These are phyloP conservation scores for Takashimella koratensis DNA, from an alignment of 1,284 basidiomycete genomes.

Conservation along the genomic window DNA sequence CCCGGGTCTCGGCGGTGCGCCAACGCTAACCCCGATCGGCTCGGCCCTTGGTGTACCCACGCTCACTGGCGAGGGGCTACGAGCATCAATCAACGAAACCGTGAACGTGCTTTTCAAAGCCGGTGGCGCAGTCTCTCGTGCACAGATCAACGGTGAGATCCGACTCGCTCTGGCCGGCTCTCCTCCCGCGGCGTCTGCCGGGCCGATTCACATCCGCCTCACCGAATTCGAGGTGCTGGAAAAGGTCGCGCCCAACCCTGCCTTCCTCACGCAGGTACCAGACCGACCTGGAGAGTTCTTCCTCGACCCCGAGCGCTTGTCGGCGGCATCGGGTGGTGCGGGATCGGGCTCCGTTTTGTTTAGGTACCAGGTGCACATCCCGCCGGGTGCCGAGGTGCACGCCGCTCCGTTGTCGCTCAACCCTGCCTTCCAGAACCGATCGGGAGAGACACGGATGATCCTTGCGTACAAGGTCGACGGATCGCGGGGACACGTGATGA, in stretches of 20 bases:
- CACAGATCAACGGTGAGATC: conserved; percentile 55
- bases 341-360: conserved; percentile 46
- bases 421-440: conserved; percentile 54
- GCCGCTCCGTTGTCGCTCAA: conserved; percentile 51
- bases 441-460: conserved; percentile 54
- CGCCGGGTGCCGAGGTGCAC: conserved; percentile 33
- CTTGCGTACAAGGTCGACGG: conserved; percentile 49
- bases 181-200: conserved; percentile 8
- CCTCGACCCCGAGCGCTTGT: conserved; percentile 48
- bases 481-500: conserved; percentile 8
- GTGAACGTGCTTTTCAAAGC: conserved; percentile 46
- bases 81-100: conserved; percentile 52
- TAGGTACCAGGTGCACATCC: conserved; percentile 54
- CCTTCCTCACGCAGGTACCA: conserved; percentile 49
- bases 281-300: conserved; percentile 52
- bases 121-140: conserved; percentile 44
- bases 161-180: conserved; percentile 21
- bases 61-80: conserved; percentile 33
- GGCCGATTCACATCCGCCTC: conserved; percentile 49
- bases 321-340: conserved; percentile 20
- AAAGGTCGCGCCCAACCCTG: conserved; percentile 54
- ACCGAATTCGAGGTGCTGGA: conserved; percentile 52
- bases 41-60: conserved; percentile 5
- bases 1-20: conserved; percentile 16
- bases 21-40: not conserved